phyloP scores from a whole-genome alignment of 768 basidiomycete species.

The Termitomyces sp. region DNA sequence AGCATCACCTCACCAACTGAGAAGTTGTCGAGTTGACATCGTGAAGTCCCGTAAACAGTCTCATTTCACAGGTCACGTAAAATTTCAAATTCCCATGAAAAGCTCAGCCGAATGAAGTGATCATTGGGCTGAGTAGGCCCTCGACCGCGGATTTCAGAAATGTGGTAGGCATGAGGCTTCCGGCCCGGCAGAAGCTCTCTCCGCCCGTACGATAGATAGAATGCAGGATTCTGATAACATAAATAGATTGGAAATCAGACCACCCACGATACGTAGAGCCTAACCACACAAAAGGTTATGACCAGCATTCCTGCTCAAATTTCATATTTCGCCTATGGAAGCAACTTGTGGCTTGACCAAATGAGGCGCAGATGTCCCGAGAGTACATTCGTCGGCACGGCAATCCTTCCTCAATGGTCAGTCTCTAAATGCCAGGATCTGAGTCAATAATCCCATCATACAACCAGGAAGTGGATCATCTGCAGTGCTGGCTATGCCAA shows the following conservation, averaged over 20 bases:
- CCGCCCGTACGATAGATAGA: background rate
- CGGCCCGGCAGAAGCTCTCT: background rate
- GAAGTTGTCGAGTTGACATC: too few species aligned
- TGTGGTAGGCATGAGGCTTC: background rate
- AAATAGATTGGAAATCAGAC: too few species aligned
- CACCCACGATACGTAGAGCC: background rate
- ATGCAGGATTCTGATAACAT: background rate
- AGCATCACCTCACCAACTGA: too few species aligned
- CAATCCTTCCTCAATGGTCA: constrained; percentile 34
- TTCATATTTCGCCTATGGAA: constrained; percentile 44
- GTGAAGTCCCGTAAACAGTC: too few species aligned
- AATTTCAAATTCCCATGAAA: too few species aligned
- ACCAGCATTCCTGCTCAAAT: background rate
- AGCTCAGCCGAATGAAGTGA: too few species aligned
- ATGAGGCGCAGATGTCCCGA: constrained; percentile 44
- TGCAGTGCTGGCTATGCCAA: constrained; percentile 38
- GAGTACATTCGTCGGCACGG: constrained; percentile 34
- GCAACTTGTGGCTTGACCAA: constrained; percentile 44
- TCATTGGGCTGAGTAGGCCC: too few species aligned
- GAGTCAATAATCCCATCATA: background rate
- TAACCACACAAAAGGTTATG: background rate
- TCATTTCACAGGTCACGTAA: too few species aligned
- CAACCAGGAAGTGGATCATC: constrained; percentile 44
- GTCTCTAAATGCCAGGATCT: constrained; percentile 1
- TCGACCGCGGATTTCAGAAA: too few species aligned